A percentile compares a stretch with the other conserved stretches of the same genome.
These are phyloP conservation scores for Colletotrichum sublineola DNA, from an alignment of 2,329 filamentous ascomycete genomes.

Conservation along the genomic window DNA sequence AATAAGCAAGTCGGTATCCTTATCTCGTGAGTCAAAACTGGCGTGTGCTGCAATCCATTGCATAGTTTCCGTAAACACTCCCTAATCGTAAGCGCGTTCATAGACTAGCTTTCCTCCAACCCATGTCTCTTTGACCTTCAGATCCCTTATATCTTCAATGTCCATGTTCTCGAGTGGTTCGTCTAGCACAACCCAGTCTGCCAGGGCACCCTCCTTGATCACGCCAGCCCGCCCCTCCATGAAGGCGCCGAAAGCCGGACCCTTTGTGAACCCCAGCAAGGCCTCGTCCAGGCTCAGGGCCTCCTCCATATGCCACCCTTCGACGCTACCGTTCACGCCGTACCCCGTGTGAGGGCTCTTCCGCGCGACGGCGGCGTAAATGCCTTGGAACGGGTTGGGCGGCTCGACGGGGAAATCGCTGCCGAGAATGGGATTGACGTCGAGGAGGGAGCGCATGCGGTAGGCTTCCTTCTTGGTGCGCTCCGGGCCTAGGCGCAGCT, in stretches of 20 bases:
- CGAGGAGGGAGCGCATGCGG: constrained; percentile 73
- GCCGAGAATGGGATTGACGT: constrained; percentile 69
- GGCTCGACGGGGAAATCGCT: constrained; percentile 82
- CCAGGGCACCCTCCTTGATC: constrained; percentile 71
- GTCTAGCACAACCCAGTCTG: constrained; percentile 80
- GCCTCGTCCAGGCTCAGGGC: constrained; percentile 71
- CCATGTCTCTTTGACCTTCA: constrained; percentile 77
- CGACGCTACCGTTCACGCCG: constrained; percentile 59
- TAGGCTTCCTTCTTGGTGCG: constrained; percentile 72
- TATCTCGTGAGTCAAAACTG: not conserved
- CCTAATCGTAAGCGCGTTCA: constrained; percentile 29
- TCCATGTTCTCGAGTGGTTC: constrained; percentile 63
- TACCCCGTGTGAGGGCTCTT: constrained; percentile 69
- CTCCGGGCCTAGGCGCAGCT: constrained; percentile 67
- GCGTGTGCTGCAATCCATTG: not conserved
- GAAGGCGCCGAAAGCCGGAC: constrained; percentile 53
- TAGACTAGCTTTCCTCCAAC: constrained; percentile 70
- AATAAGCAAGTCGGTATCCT: no score
- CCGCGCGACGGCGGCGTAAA: constrained; percentile 76
- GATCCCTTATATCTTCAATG: constrained; percentile 64
- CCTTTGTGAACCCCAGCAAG: constrained; percentile 52
- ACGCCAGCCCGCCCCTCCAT: constrained; percentile 70
- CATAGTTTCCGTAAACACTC: not conserved
- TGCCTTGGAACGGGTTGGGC: constrained; percentile 74
- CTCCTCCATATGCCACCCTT: constrained; percentile 73